phyloP scores from a whole-genome alignment of 306 rosid genomes.

The Cyamopsis tetragonoloba region DNA sequence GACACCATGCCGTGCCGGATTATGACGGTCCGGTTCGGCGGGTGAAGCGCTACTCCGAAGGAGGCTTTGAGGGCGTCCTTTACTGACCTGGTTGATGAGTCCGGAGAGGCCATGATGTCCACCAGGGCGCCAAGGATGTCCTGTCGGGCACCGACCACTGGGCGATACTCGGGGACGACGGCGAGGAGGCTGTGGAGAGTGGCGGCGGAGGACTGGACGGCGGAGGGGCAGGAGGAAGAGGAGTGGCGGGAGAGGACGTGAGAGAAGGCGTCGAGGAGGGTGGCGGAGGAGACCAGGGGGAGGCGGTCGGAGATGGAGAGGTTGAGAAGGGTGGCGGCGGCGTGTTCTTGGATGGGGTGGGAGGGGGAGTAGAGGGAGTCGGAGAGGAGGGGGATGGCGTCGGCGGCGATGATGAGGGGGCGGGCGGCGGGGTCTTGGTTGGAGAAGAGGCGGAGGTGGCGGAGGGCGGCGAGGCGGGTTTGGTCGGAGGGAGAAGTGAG shows the following conservation, averaged over 20 bases:
- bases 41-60: slow-evolving; percentile 57
- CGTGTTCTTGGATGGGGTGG: slow-evolving; percentile 57
- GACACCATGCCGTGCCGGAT: slow-evolving; percentile 49
- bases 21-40: slow-evolving; percentile 42
- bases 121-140: slow-evolving; percentile 50
- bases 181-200: slow-evolving; percentile 71
- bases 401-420: slow-evolving; percentile 49
- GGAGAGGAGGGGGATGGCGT: slow-evolving; percentile 57
- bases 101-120: slow-evolving; percentile 34
- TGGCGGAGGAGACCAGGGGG: slow-evolving; percentile 47
- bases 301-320: slow-evolving; percentile 63
- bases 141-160: slow-evolving; percentile 47
- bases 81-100: slow-evolving; percentile 52
- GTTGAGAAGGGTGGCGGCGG: slow-evolving; percentile 76
- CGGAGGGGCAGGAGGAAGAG: slow-evolving; percentile 44
- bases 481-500: slow-evolving; percentile 55
- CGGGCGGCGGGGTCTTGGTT: slow-evolving; percentile 64
- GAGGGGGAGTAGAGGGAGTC: slow-evolving; percentile 58
- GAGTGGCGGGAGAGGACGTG: slow-evolving; percentile 51
- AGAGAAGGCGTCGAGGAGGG: slow-evolving; percentile 65
- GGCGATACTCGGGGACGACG: slow-evolving; percentile 46
- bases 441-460: slow-evolving; percentile 57
- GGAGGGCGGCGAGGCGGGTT: slow-evolving; percentile 51
- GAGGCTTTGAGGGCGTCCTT: slow-evolving; percentile 73
- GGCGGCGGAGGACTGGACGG: slow-evolving; percentile 74